Evolutionary conservation across 1,284 basidiomycete species (phyloP).

Genomic region (Cystobasidium slooffiae): DNA sequence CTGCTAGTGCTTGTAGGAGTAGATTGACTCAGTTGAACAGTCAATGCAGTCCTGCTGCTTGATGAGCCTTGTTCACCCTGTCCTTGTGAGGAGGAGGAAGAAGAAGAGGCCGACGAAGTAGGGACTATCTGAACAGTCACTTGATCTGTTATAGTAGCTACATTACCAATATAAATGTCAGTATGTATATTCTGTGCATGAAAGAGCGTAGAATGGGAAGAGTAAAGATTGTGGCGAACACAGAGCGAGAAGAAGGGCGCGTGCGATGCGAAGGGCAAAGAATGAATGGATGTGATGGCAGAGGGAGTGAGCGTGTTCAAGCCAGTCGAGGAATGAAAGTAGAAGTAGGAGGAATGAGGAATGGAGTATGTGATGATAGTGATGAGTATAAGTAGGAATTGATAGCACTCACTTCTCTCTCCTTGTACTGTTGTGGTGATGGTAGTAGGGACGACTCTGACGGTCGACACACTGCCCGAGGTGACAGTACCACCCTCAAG

Average conservation of each 20-base stretch:
- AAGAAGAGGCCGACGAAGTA: not conserved
- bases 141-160: slow-evolving; percentile 7
- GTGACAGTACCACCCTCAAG: slow-evolving; percentile 29
- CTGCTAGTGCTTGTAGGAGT: not conserved
- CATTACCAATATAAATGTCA: not conserved
- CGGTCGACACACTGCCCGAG: slow-evolving; percentile 18
- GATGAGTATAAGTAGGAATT: not conserved
- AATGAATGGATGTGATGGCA: no score
- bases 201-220: not conserved
- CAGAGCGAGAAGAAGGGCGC: not conserved
- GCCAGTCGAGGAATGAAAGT: not conserved
- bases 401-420: slow-evolving; percentile 8
- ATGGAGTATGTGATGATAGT: not conserved
- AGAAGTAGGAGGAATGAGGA: not conserved
- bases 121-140: slow-evolving; percentile 11
- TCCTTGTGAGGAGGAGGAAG: not conserved
- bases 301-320: not conserved
- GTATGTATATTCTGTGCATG: not conserved
- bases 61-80: not conserved
- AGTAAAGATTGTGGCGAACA: not conserved
- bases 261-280: no score
- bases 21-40: no score
- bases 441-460: slow-evolving; percentile 1
- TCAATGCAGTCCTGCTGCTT: slow-evolving; percentile 13
- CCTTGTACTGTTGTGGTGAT: slow-evolving; percentile 8